These are phyloP conservation scores for Russula abietina DNA, from an alignment of 768 basidiomycete genomes.

Conservation along the genomic window DNA sequence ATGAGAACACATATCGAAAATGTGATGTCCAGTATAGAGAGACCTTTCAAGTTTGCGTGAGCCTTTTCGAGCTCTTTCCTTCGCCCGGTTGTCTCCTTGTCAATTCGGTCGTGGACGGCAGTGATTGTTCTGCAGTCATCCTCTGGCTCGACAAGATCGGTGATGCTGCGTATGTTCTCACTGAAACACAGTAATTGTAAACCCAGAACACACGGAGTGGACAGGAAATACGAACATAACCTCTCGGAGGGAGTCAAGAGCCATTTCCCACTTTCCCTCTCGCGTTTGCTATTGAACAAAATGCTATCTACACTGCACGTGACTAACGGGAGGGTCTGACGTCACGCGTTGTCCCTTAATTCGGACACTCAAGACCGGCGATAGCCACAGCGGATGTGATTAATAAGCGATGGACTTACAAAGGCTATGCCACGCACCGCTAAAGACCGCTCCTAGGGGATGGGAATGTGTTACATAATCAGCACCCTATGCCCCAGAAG, in stretches of 20 bases:
- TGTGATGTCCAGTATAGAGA: neutral
- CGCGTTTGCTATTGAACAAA: neutral
- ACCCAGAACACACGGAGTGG: no score
- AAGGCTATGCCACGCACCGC: neutral
- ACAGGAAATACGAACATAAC: constrained; percentile 10
- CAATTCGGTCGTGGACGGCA: constrained; percentile 65
- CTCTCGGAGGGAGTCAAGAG: constrained; percentile 14
- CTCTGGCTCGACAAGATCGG: constrained; percentile 67
- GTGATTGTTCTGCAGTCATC: constrained; percentile 75
- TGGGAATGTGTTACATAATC: constrained; percentile 22
- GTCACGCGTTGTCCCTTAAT: constrained; percentile 14
- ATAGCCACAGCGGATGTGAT: neutral
- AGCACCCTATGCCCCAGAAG: constrained; percentile 22
- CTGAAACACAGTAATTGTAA: constrained; percentile 32
- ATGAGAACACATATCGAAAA: neutral
- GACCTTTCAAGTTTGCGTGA: constrained; percentile 57
- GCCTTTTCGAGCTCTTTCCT: constrained; percentile 67
- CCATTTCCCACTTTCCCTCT: neutral
- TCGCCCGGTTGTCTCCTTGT: constrained; percentile 46
- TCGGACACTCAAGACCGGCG: neutral
- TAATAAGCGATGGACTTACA: neutral
- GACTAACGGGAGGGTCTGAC: constrained; percentile 18
- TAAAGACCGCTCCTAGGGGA: neutral
- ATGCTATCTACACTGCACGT: constrained; percentile 8
- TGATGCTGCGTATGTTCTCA: constrained; percentile 63